phyloP scores from a whole-genome alignment of 164 flowering plant species.

The Buxus sempervirens region DNA sequence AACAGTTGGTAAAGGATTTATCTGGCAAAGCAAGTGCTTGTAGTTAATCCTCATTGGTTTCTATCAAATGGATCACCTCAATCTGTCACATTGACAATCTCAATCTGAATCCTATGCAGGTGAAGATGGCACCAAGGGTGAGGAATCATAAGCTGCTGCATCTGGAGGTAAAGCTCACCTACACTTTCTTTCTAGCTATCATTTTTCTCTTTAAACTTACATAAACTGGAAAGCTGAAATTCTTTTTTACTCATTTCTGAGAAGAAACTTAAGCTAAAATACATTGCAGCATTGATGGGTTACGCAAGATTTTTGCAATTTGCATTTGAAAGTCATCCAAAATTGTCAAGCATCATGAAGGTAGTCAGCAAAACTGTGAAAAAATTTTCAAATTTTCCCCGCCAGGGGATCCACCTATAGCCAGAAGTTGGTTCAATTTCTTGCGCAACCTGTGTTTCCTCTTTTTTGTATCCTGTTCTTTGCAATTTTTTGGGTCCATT shows the following conservation, averaged over 20 bases:
- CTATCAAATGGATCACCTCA: too few relatives aligned
- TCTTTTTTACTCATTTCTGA: not conserved
- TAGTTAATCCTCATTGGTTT: too few relatives aligned
- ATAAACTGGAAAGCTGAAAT: not conserved
- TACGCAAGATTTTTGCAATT: not conserved
- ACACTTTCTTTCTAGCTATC: not conserved
- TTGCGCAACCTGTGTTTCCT: too few relatives aligned
- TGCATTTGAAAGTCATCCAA: not conserved
- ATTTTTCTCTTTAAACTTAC: too few relatives aligned
- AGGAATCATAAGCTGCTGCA: constrained; percentile 46
- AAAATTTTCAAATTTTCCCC: not conserved
- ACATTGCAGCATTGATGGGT: constrained; percentile 7
- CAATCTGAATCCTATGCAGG: constrained; percentile 23
- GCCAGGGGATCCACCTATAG: too few relatives aligned
- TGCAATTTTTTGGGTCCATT: too few relatives aligned
- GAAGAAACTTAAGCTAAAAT: not conserved
- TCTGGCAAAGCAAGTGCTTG: too few relatives aligned
- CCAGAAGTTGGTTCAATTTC: too few relatives aligned
- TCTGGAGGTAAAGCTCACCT: constrained; percentile 33
- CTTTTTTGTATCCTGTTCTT: too few relatives aligned
- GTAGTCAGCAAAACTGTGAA: not conserved
- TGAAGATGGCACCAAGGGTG: constrained; percentile 54
- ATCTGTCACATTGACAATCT: not conserved
- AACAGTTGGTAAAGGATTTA: too few relatives aligned
- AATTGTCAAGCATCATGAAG: not conserved